Evolutionary conservation across 1,284 basidiomycete species (phyloP), one percentile per base, ranked within the genome.

Genomic region (Trichosporon asahii): DNA sequence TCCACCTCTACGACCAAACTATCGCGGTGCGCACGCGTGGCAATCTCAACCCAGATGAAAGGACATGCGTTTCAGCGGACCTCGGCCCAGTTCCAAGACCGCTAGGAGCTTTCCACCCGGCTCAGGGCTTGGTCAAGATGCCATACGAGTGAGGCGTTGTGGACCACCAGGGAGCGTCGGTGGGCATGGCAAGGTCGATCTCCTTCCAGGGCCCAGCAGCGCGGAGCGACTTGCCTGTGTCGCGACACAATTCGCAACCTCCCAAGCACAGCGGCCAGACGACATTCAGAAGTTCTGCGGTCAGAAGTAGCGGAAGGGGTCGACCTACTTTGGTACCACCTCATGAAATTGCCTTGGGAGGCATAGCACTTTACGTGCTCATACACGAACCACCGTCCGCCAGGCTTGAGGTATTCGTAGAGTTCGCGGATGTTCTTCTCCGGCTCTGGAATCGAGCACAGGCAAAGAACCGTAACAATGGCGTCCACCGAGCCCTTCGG

Each of bases 341-440:
- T 11, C 61, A 72, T 66, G 23, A 66, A 61, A 5, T 7, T 2
- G 0, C 72, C 72, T 31, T 73, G 72, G 3, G 63, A 49, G 14
- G 57, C 57, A 14, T 61, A 61, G 18, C 57, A 61, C 15, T 35
- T 53, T 31, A 73, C 72, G 27, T 73, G 72, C 60, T 73, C 72
- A 55, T 73, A 73, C 29, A 73, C 70, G 31, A 64, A 73, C 72
- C 72, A 73, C 21, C 60, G 55, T 5, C 72, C 72, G 2, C 72
- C 70, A 14, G 72, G 72, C 27, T 73, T 73, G 60, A 73, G 70
- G 27, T 73, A 73, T 14, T 29, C 23, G 66, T 73, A 73, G 8
- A 73, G 70, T 66, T 69, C 72, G 27, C 61, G 57, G 31, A 73
- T 64, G 64, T 73, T 73, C 65, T 68, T 67, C 25, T 69, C 68